These are phyloP conservation scores for Drechslera avenae DNA, from an alignment of 2,329 filamentous ascomycete genomes.

Conservation along the genomic window DNA sequence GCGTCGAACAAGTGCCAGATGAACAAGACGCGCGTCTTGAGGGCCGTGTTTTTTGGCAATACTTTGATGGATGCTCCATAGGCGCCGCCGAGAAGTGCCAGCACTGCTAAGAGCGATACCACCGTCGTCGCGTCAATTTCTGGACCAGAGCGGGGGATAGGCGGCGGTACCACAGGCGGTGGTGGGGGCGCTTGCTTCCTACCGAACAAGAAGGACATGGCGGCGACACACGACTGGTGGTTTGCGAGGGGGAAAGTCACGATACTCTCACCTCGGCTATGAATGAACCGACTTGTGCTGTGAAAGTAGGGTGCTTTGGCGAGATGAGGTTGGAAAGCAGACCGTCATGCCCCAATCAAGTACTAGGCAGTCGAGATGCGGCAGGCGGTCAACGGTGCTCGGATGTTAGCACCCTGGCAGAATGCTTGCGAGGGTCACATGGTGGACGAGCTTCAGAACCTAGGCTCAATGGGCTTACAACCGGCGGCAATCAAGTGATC, in stretches of 20 bases:
- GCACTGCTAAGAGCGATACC: slow-evolving; percentile 60
- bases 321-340: slow-evolving; percentile 10
- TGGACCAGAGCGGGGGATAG: slow-evolving; percentile 57
- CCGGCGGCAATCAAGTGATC: slow-evolving; percentile 22
- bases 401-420: slow-evolving; percentile 21
- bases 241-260: background rate
- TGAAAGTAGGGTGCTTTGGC: slow-evolving; percentile 13
- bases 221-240: slow-evolving; percentile 8
- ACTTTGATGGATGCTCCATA: slow-evolving; percentile 56
- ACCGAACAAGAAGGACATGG: slow-evolving; percentile 28
- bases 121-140: slow-evolving; percentile 57
- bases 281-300: slow-evolving; percentile 11
- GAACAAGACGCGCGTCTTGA: slow-evolving; percentile 76
- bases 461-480: slow-evolving; percentile 32
- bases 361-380: slow-evolving; percentile 17
- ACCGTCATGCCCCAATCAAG: slow-evolving; percentile 29
- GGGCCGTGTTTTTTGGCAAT: slow-evolving; percentile 60
- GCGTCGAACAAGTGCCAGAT: slow-evolving; percentile 95
- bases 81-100: slow-evolving; percentile 60
- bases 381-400: slow-evolving; percentile 33
- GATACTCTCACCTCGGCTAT: slow-evolving; percentile 9
- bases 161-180: slow-evolving; percentile 61
- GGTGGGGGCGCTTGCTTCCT: slow-evolving; percentile 51
- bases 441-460: slow-evolving; percentile 34
- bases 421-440: slow-evolving; percentile 28